Percentiles rank a stretch among this genome's conserved stretches.
Evolutionary conservation across 768 basidiomycete genomes (phyloP).

Genomic region (Termitomyces sp.): DNA sequence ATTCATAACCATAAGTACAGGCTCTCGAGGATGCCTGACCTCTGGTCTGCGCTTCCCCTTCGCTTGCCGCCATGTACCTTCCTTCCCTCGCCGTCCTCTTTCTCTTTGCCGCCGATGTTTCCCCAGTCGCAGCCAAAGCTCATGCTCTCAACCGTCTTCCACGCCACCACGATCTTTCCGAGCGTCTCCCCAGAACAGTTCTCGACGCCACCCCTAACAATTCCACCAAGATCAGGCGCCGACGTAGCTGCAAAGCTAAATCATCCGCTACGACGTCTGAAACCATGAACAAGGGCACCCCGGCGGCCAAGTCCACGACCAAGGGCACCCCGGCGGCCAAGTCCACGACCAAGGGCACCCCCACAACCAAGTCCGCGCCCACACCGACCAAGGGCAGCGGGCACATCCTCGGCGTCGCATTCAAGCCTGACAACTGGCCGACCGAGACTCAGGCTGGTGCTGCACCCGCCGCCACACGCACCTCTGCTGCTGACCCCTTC

Average conservation of each 20-base stretch:
- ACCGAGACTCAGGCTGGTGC: conserved; percentile 20
- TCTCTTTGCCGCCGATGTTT: conserved; percentile 15
- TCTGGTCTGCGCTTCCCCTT: background rate
- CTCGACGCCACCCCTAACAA: background rate
- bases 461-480: conserved; percentile 18
- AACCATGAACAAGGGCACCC: background rate
- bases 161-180: conserved; percentile 21
- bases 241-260: background rate
- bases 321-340: background rate
- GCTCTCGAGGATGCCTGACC: background rate
- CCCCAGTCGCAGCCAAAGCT: conserved; percentile 11
- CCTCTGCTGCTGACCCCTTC: conserved; percentile 23
- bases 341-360: no score
- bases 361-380: background rate
- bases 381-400: background rate
- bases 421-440: conserved; percentile 23
- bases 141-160: conserved; percentile 17
- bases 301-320: background rate
- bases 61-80: conserved; percentile 1
- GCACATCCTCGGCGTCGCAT: conserved; percentile 2
- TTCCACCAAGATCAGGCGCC: background rate
- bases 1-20: background rate
- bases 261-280: background rate
- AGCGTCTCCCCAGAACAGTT: conserved; percentile 4
- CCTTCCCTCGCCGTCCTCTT: background rate